Base-by-base conservation (phyloP, 352 stramenopile species). In the Plasmopara muralis region DNA sequence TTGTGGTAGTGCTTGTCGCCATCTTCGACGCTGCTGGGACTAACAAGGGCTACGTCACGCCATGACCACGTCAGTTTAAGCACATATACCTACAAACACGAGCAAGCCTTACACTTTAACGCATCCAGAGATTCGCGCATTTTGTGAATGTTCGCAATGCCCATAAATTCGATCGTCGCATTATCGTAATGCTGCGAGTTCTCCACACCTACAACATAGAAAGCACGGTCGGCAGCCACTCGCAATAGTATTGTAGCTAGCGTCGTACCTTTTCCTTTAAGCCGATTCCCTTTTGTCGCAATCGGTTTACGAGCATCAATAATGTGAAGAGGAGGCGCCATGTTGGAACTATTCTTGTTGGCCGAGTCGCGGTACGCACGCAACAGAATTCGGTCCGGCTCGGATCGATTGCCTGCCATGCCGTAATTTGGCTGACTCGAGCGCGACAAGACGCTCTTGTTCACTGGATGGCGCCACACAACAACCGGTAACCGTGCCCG, bases 61-160 rank as follows among this genome's bases (percentile, higher is more conserved):
- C 13, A 38, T 2, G 13, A 14, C 13, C 1, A 10, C 33, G 30
- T 62, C 1, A 70, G 38, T 45, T 29, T 29, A 34, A 53, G 10
- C 4, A 37, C n/a, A 40, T 18, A 3, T 38, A 47, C 12, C 28
- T 38, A 3, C 15, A 25, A 25, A 1, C 33, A 47, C 9, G 34
- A 34, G 14, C 43, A 2, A 40, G 15, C 12, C 75, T 41, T 57
- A 90, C 79, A 62, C 53, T 89, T 84, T 4, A 97, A 53, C 10
- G 70, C 65, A 57, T 97, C 85, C 53, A 99, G 81, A 0, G 89
- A 94, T 60, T 98, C 90, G 44, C 96, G 93, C 74, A 99, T 98
- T 50, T 95, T 96, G 79, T 99, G 96, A 59, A 99, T 99, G 66
- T 99, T 99, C 13, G 88, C 93, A 60, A 99, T 99, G 18, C 95